Percentiles rank a stretch among this genome's conserved stretches.
Conservation (phyloP, 2,329 filamentous ascomycete genomes). For the Arthrobotrys pseudoclavata region DNA sequence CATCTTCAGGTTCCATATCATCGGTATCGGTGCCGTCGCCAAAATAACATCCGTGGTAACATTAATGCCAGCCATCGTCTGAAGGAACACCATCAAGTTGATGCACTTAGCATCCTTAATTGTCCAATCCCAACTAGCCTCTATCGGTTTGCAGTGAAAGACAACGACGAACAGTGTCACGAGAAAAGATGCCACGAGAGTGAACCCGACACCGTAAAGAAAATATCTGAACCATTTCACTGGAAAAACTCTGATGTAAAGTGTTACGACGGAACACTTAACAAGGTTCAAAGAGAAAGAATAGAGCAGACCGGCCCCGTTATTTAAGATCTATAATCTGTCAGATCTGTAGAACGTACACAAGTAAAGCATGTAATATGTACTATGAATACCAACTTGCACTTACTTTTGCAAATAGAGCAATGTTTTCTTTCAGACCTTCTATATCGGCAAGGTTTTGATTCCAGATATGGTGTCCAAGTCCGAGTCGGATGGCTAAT, state of each 20-base stretch:
- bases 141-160: constrained; percentile 52
- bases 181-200: constrained; percentile 42
- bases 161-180: constrained; percentile 50
- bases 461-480: constrained; percentile 51
- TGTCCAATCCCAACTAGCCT: constrained; percentile 57
- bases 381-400: too few relatives aligned
- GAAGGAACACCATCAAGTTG: constrained; percentile 44
- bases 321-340: constrained; percentile 31
- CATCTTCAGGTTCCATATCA: constrained; percentile 59
- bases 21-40: constrained; percentile 50
- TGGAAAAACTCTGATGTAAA: constrained; percentile 52
- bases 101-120: constrained; percentile 47
- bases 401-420: constrained; percentile 42
- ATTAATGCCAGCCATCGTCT: constrained; percentile 53
- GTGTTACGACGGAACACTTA: constrained; percentile 48
- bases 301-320: constrained; percentile 54
- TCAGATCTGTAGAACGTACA: constrained; percentile 10
- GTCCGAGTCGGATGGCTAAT: constrained; percentile 52
- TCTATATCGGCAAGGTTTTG: constrained; percentile 43
- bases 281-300: constrained; percentile 54
- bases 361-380: too few relatives aligned
- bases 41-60: constrained; percentile 52
- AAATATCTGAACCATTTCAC: constrained; percentile 51
- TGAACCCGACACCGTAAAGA: constrained; percentile 46
- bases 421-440: constrained; percentile 36